Conservation (phyloP, 352 stramenopile genomes). For the Phytophthora meadii region DNA sequence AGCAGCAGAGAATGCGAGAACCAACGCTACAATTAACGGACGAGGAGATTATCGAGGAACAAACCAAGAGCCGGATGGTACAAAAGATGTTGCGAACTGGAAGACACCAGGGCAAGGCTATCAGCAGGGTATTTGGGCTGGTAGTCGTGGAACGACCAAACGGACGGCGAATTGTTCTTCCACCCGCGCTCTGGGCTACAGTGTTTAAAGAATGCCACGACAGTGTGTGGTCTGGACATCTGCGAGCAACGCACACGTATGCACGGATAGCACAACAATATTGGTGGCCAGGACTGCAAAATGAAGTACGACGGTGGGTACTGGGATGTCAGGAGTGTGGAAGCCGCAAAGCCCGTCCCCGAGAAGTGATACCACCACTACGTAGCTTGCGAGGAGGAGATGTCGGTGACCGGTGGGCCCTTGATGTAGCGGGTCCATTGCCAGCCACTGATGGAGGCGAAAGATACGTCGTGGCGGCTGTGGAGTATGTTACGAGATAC, state of each 20-base stretch:
- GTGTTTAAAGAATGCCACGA: neutral
- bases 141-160: too few relatives aligned
- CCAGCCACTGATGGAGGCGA: neutral
- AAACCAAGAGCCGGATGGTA: too few relatives aligned
- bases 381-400: neutral
- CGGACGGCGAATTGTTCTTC: too few relatives aligned
- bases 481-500: constrained; percentile 1
- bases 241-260: too few relatives aligned
- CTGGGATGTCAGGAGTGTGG: neutral
- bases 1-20: neutral
- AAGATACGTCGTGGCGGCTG: neutral
- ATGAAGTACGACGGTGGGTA: neutral
- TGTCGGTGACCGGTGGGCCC: neutral
- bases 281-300: constrained; percentile 1
- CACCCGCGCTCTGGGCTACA: too few relatives aligned
- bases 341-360: neutral
- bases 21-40: too few relatives aligned
- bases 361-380: neutral
- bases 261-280: neutral
- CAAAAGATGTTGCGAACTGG: too few relatives aligned
- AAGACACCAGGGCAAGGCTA: too few relatives aligned
- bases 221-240: too few relatives aligned
- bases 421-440: neutral
- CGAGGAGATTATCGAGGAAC: too few relatives aligned
- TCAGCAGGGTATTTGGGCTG: too few relatives aligned